phyloP scores from a whole-genome alignment of 2,329 filamentous ascomycete species.

The Colletotrichum theobromicola region DNA sequence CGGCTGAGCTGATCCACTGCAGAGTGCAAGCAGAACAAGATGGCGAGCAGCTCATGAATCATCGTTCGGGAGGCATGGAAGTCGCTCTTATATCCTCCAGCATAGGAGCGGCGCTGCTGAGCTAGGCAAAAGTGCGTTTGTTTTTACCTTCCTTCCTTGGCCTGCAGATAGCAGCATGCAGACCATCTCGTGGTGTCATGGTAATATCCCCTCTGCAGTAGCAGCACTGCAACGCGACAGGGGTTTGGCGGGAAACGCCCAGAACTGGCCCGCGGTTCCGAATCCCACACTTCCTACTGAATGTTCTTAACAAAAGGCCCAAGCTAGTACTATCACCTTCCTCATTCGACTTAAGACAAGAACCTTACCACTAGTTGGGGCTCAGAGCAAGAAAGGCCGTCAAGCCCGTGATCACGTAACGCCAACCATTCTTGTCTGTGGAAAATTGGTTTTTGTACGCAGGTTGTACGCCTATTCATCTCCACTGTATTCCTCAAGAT shows the following conservation, averaged over 20 bases:
- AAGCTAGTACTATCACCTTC: background rate
- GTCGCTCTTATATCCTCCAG: background rate
- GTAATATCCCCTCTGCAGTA: background rate
- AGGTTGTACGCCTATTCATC: background rate
- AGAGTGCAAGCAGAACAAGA: background rate
- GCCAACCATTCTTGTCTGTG: background rate
- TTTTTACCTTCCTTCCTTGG: constrained; percentile 2
- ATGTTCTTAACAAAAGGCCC: background rate
- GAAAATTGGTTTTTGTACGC: background rate
- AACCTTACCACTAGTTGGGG: background rate
- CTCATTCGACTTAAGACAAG: background rate
- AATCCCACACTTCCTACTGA: background rate
- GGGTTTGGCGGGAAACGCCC: background rate
- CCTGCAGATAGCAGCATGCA: background rate
- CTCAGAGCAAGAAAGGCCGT: background rate
- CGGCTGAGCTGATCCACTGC: background rate
- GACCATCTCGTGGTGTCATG: background rate
- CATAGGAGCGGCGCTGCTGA: background rate
- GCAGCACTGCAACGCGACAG: background rate
- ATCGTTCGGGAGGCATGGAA: background rate
- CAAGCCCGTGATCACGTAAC: background rate
- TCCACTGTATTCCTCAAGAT: background rate
- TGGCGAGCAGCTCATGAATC: background rate
- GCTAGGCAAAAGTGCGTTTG: background rate
- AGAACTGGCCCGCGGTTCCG: background rate